Evolutionary conservation across 164 flowering plant species (phyloP), one percentile per base, ranked within the genome.

Genomic region (Malania oleifera): DNA sequence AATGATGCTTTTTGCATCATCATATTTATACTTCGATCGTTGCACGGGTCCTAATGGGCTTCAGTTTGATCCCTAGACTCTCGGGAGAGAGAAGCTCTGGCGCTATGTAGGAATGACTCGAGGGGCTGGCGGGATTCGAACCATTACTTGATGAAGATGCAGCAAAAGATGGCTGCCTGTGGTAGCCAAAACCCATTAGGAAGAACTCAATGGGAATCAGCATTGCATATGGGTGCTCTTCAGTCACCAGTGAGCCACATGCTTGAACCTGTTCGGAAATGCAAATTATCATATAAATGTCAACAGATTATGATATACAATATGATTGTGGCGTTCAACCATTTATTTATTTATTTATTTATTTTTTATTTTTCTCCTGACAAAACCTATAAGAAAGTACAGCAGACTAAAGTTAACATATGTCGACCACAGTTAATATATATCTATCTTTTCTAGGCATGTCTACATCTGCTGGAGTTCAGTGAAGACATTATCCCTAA

Each of bases 221-320:
- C 95, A 91, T 86, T 44, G 91, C 88, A 52, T 82, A 71, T 23
- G 98, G 98, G n/a, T 91, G 95, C 71, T 89, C 98, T 67, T 89
- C 98, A 23, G 98, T 89, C 37, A 89, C 92, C 53, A 91, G 50
- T 11, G 96, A 86, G 2, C 96, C 98, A 54, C 96, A 91, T 24
- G 81, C 79, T 61, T 86, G 80, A 44, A 91, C 96, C 98, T 88
- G 81, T 35, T 43, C 2, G 35, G 29, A 11, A 13, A 57, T 25
- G 9, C 18, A 1, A 38, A 18, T 7, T 50, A 13, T 6, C 40
- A 17, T 34, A 13, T 24, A 51, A 28, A 26, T n/a, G 17, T 13
- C 9, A 28, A 54, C 24, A 37, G 18, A 31, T 10, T 37, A 13
- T 7, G 25, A 31, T 9, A 31, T 31, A n/a, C n/a, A n/a, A n/a